Evolutionary conservation across 2,329 filamentous ascomycete genomes (phyloP).

Genomic region (Drechmeria coniospora): DNA sequence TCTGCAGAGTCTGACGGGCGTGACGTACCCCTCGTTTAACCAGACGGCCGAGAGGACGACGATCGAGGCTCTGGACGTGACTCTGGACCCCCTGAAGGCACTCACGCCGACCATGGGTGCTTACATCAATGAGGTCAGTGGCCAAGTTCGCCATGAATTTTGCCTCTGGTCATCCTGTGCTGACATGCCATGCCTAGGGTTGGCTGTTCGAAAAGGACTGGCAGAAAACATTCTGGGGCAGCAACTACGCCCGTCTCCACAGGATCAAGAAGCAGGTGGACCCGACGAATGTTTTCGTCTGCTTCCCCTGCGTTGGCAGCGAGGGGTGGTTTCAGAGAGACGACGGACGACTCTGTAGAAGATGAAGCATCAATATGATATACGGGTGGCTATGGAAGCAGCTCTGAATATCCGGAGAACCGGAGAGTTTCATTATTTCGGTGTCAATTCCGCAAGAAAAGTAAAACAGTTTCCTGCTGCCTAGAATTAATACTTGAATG

Average conservation of each 20-base stretch:
- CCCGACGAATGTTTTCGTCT: conserved; percentile 32
- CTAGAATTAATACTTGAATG: too few relatives aligned
- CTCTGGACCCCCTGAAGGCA: conserved; percentile 19
- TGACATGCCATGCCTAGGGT: conserved; percentile 10
- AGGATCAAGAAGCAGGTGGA: conserved; percentile 30
- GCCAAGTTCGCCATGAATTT: background rate
- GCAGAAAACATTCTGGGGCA: conserved; percentile 26
- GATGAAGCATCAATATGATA: too few relatives aligned
- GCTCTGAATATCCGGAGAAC: too few relatives aligned
- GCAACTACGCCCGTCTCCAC: conserved; percentile 28
- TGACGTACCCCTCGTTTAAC: conserved; percentile 17
- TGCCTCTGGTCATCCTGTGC: background rate
- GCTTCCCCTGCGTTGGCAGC: conserved; percentile 29
- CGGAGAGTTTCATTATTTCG: too few relatives aligned
- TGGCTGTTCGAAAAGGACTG: conserved; percentile 20
- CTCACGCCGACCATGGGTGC: conserved; percentile 25
- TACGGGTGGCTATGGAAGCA: background rate
- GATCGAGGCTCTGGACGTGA: conserved; percentile 10
- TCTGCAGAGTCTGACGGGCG: background rate
- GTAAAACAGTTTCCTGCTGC: too few relatives aligned
- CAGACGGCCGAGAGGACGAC: conserved; percentile 12
- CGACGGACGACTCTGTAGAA: conserved; percentile 13
- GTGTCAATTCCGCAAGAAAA: too few relatives aligned
- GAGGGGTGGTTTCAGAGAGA: conserved; percentile 20
- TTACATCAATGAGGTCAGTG: conserved; percentile 30